Evolutionary conservation across 352 stramenopile species (phyloP).

Genomic region (Phytophthora quininea): DNA sequence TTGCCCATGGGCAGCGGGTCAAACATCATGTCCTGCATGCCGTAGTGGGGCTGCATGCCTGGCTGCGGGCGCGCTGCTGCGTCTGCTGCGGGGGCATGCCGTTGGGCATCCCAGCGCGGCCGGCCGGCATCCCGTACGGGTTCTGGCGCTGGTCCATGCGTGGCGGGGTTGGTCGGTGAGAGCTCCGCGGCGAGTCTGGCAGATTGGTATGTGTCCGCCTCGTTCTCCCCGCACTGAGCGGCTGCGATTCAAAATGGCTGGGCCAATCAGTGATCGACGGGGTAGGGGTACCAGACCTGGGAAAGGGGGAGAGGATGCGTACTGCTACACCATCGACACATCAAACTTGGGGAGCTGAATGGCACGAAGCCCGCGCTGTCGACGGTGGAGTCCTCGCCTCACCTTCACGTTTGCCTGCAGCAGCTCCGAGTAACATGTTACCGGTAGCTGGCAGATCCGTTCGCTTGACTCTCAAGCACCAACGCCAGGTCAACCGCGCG

Average conservation of each 20-base stretch:
- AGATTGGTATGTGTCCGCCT: constrained; percentile 31
- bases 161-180: neutral
- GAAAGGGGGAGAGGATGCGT: neutral
- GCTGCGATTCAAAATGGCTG: constrained; percentile 19
- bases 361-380: too few species aligned
- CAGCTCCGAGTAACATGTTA: too few species aligned
- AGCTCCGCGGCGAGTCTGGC: constrained; percentile 4
- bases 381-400: too few species aligned
- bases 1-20: constrained; percentile 71
- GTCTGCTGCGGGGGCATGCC: constrained; percentile 32
- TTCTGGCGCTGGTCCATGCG: constrained; percentile 53
- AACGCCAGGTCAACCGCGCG: constrained; percentile 10
- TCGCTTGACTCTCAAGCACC: neutral
- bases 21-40: constrained; percentile 82
- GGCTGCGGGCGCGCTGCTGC: constrained; percentile 41
- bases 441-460: too few species aligned
- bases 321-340: neutral
- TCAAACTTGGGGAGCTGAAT: too few species aligned
- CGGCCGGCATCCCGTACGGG: constrained; percentile 49
- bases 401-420: too few species aligned
- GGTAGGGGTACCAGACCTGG: neutral
- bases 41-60: constrained; percentile 62
- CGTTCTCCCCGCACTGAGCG: constrained; percentile 16
- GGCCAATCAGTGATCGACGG: too few species aligned
- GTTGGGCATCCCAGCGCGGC: constrained; percentile 36